These are phyloP conservation scores for Arabidopsis thaliana DNA, from an alignment of 345 rosid species.

Conservation along the genomic window DNA sequence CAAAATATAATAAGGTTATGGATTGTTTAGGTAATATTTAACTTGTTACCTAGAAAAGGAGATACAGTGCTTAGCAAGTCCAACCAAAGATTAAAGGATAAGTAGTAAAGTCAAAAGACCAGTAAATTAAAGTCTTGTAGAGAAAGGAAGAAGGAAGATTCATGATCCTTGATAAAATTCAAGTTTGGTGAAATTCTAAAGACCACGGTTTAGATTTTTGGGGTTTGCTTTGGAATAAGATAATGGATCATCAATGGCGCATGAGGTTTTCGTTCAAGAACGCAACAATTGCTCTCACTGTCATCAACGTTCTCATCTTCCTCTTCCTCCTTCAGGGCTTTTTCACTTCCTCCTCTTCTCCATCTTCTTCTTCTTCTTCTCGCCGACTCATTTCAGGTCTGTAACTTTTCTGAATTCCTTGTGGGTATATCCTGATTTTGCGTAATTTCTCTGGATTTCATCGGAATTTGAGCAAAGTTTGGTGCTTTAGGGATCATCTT, in stretches of 20 bases:
- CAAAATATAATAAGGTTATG: constrained; percentile 8
- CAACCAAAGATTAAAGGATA: not conserved
- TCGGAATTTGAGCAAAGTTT: constrained; percentile 2
- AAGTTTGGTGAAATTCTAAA: constrained; percentile 9
- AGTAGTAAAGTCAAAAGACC: constrained; percentile 25
- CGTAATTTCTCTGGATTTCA: not conserved
- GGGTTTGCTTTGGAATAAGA: not conserved
- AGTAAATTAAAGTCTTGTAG: no score
- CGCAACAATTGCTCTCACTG: constrained; percentile 68
- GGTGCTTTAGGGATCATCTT: constrained; percentile 25
- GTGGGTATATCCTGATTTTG: constrained; percentile 21
- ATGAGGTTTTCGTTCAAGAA: constrained; percentile 75
- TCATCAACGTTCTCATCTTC: constrained; percentile 58
- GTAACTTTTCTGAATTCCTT: not conserved
- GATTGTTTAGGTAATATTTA: not conserved
- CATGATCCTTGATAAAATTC: constrained; percentile 1
- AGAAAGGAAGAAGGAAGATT: not conserved
- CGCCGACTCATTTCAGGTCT: constrained; percentile 57
- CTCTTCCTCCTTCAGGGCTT: constrained; percentile 68
- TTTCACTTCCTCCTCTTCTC: constrained; percentile 57
- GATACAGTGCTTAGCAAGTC: not conserved
- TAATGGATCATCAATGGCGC: constrained; percentile 54
- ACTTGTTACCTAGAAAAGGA: constrained; percentile 16
- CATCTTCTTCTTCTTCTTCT: constrained; percentile 46
- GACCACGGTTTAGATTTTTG: constrained; percentile 7